These are phyloP conservation scores for Kokia cookei DNA, from an alignment of 441 rosid species.

Conservation along the genomic window DNA sequence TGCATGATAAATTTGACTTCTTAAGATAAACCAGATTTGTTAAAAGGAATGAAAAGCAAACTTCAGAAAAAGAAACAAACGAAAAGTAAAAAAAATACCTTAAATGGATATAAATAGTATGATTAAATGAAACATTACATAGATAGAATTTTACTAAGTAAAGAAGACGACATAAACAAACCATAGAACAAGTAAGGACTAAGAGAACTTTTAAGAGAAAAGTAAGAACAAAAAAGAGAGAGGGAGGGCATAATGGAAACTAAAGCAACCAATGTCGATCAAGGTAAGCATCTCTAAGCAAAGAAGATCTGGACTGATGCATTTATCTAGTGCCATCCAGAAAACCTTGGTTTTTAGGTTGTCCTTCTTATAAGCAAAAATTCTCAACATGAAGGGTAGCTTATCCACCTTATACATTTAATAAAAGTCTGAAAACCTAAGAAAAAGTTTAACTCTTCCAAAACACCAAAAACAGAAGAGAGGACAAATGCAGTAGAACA, in stretches of 20 bases:
- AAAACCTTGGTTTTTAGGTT: background rate
- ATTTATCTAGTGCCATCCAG: background rate
- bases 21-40: slow-evolving; percentile 1
- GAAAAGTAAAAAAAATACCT: background rate
- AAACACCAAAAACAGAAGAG: background rate
- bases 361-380: background rate
- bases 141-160: background rate
- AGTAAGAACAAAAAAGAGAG: background rate
- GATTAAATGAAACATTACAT: background rate
- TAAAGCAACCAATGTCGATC: background rate
- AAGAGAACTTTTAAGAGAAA: background rate
- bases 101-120: background rate
- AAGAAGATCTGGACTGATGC: background rate
- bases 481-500: background rate
- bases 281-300: background rate
- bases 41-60: background rate
- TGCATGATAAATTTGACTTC: slow-evolving; percentile 15
- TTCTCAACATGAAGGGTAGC: background rate
- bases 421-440: background rate
- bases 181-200: background rate
- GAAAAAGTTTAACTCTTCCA: background rate
- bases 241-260: background rate
- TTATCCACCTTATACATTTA: background rate
- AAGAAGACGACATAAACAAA: background rate
- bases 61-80: background rate